These are phyloP conservation scores for Metschnikowia cerradonensis DNA, from an alignment of 805 yeast genomes.

Conservation along the genomic window DNA sequence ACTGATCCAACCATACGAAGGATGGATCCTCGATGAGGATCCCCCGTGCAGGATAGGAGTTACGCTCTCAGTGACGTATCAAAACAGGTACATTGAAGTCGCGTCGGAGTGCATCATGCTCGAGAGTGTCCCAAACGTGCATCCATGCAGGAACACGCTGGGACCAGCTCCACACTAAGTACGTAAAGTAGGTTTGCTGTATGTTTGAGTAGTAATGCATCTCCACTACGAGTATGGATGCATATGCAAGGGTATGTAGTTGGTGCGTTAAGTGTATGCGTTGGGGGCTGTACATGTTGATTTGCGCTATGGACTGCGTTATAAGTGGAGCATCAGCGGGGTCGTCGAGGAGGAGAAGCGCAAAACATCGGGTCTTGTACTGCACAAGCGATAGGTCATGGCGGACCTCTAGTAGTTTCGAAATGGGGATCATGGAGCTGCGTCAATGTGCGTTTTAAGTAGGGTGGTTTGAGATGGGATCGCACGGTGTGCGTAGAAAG, in stretches of 20 bases:
- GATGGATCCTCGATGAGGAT: too few species aligned
- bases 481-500: neutral
- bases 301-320: neutral
- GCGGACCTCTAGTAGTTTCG: slow-evolving; percentile 1
- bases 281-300: slow-evolving; percentile 12
- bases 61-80: too few species aligned
- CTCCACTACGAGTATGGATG: slow-evolving; percentile 4
- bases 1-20: too few species aligned
- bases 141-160: slow-evolving; percentile 4
- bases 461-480: neutral
- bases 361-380: slow-evolving; percentile 8
- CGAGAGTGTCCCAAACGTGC: slow-evolving; percentile 14
- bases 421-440: neutral
- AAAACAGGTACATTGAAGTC: slow-evolving; percentile 12
- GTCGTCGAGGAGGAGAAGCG: slow-evolving; percentile 5
- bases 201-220: slow-evolving; percentile 5
- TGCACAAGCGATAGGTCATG: slow-evolving; percentile 8
- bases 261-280: slow-evolving; percentile 4
- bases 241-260: neutral
- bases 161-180: slow-evolving; percentile 8
- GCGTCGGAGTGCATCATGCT: slow-evolving; percentile 16
- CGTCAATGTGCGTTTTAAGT: neutral
- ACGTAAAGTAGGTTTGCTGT: slow-evolving; percentile 12
- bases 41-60: too few species aligned
- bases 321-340: neutral